Evolutionary conservation across 2,329 filamentous ascomycete species (phyloP).

Genomic region (Fusarium sp.): DNA sequence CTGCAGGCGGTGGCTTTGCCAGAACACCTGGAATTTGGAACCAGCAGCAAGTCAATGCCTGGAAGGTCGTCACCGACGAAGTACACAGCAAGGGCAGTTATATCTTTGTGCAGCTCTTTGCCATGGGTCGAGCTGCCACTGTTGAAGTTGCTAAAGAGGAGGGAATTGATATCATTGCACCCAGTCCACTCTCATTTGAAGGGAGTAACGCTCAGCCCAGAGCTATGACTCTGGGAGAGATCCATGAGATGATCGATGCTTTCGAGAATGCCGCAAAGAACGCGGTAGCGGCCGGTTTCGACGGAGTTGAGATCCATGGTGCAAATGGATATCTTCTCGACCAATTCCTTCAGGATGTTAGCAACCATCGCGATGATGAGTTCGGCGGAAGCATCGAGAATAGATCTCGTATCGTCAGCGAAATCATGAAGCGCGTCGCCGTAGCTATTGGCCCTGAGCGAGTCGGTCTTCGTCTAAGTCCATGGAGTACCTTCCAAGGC

Average conservation of each 20-base stretch:
- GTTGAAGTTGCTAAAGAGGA: conserved; percentile 42
- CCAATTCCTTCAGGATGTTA: conserved; percentile 66
- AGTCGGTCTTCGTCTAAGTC: conserved; percentile 68
- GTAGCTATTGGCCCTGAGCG: conserved; percentile 61
- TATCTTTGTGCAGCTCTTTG: conserved; percentile 73
- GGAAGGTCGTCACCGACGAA: conserved; percentile 70
- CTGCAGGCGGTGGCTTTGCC: conserved; percentile 48
- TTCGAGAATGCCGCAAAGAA: conserved; percentile 65
- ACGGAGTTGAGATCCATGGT: conserved; percentile 72
- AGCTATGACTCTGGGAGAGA: conserved; percentile 73
- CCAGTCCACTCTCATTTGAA: conserved; percentile 52
- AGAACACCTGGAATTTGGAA: conserved; percentile 70
- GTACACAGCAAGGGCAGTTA: conserved; percentile 71
- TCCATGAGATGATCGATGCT: conserved; percentile 67
- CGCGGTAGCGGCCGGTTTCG: conserved; percentile 72
- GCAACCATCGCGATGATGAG: conserved; percentile 61
- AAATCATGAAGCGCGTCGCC: conserved; percentile 57
- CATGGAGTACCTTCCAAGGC: conserved; percentile 69
- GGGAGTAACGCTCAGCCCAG: conserved; percentile 65
- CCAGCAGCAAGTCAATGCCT: conserved; percentile 65
- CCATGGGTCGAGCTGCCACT: conserved; percentile 65
- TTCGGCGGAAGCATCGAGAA: conserved; percentile 66
- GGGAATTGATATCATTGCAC: conserved; percentile 42
- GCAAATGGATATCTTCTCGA: conserved; percentile 72
- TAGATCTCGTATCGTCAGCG: conserved; percentile 62